A percentile compares a stretch with the other conserved stretches of the same genome.
Conservation (phyloP, 805 yeast genomes). For the Wickerhamia fluorescens region DNA sequence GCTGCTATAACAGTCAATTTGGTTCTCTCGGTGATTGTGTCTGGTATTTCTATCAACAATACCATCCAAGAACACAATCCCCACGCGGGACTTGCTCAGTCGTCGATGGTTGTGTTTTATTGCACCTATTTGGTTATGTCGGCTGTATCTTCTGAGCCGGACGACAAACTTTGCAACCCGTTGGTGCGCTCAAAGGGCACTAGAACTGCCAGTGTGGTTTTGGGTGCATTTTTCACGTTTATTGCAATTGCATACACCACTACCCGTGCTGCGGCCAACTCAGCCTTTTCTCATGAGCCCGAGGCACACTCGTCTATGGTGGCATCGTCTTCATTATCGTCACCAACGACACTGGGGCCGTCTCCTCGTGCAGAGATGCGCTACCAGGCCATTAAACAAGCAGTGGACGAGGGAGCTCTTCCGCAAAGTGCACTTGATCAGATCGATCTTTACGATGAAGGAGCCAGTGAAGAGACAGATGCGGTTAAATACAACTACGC, state of each 20-base stretch:
- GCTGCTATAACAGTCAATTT: conserved; percentile 78
- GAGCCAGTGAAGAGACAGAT: conserved; percentile 44
- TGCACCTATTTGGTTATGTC: conserved; percentile 87
- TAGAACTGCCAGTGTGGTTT: conserved; percentile 74
- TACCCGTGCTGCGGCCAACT: conserved; percentile 82
- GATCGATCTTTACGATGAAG: conserved; percentile 47
- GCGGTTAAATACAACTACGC: conserved; percentile 78
- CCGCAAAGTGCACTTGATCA: conserved; percentile 89
- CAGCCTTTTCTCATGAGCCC: conserved; percentile 42
- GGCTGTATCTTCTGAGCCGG: conserved; percentile 96
- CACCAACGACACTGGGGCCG: conserved; percentile 30
- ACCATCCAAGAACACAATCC: conserved; percentile 88
- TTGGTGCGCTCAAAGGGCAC: conserved; percentile 84
- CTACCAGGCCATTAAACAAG: conserved; percentile 81
- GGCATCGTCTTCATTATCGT: conserved; percentile 15
- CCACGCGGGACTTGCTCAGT: conserved; percentile 92
- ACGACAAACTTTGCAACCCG: conserved; percentile 88
- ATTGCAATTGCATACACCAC: conserved; percentile 96
- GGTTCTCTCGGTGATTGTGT: conserved; percentile 53
- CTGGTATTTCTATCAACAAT: conserved; percentile 71
- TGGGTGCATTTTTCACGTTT: conserved; percentile 92
- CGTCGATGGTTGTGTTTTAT: conserved; percentile 91
- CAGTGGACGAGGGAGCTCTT: conserved; percentile 92
- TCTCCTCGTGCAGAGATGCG: conserved; percentile 59
- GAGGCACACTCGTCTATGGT: conserved; percentile 27